Evolutionary conservation across 805 yeast species (phyloP).

Genomic region (Torulaspora delbrueckii): DNA sequence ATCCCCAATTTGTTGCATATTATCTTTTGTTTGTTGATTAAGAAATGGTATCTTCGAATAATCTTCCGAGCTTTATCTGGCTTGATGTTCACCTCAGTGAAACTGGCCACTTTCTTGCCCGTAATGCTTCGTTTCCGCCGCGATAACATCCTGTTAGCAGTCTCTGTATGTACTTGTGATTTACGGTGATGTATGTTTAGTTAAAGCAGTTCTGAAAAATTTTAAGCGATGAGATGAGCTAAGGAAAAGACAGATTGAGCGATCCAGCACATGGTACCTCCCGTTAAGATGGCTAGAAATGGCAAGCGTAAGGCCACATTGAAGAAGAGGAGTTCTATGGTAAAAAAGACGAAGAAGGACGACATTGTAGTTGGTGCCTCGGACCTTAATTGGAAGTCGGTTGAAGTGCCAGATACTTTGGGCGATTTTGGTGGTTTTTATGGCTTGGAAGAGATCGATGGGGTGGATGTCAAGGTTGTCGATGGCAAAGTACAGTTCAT

Average conservation of each 20-base stretch:
- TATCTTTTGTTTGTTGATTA: slow-evolving; percentile 51
- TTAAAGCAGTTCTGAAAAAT: slow-evolving; percentile 2
- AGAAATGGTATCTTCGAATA: slow-evolving; percentile 70
- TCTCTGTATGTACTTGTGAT: not conserved
- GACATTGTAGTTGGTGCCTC: slow-evolving; percentile 41
- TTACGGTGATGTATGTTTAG: not conserved
- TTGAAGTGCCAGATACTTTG: slow-evolving; percentile 73
- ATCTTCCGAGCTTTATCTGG: slow-evolving; percentile 69
- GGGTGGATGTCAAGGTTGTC: slow-evolving; percentile 74
- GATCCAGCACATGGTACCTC: slow-evolving; percentile 5
- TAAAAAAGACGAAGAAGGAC: slow-evolving; percentile 1
- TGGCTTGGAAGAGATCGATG: slow-evolving; percentile 91
- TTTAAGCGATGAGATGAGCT: slow-evolving; percentile 21
- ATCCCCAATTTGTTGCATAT: slow-evolving; percentile 36
- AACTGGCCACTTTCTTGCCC: slow-evolving; percentile 31
- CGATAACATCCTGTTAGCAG: slow-evolving; percentile 17
- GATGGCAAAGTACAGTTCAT: slow-evolving; percentile 63
- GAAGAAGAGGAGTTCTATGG: not conserved
- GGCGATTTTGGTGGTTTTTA: slow-evolving; percentile 88
- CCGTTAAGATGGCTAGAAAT: not conserved
- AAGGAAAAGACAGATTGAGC: not conserved
- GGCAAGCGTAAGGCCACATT: not conserved
- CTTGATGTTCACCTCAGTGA: slow-evolving; percentile 42
- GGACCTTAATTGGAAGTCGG: slow-evolving; percentile 70
- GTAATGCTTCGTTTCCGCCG: slow-evolving; percentile 34